Conservation (phyloP, 2,329 filamentous ascomycete species). For the Ophiostoma sp. region DNA sequence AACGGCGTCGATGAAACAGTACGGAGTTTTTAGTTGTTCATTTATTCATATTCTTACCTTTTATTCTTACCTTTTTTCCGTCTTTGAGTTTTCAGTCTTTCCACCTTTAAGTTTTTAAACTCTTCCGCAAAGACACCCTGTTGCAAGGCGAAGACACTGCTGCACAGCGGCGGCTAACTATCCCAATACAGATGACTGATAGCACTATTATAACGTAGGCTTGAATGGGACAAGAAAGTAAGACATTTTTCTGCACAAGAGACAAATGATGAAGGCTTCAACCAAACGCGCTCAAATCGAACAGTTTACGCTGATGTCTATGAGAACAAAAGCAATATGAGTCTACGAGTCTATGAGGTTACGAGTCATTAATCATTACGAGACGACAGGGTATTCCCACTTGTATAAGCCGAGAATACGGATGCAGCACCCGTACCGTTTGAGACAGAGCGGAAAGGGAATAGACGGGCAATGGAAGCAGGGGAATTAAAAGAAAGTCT, state of each 20-base stretch:
- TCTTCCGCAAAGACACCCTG: background rate
- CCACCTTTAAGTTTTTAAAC: background rate
- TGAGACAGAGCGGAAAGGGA: too few relatives aligned
- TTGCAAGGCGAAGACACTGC: background rate
- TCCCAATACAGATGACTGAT: background rate
- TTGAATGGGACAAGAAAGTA: background rate
- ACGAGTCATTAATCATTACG: background rate
- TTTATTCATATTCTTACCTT: too few relatives aligned
- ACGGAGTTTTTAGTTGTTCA: too few relatives aligned
- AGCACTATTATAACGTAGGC: background rate
- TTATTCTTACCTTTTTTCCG: too few relatives aligned
- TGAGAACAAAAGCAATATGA: slow-evolving; percentile 3
- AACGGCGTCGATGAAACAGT: too few relatives aligned
- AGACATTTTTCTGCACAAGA: background rate
- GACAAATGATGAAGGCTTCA: background rate
- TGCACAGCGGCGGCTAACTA: background rate
- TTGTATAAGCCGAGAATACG: background rate
- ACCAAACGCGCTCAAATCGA: too few relatives aligned
- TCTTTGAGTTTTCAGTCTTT: too few relatives aligned
- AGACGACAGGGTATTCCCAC: too few relatives aligned
- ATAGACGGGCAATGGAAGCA: too few relatives aligned
- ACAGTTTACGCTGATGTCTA: background rate
- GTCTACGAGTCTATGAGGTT: background rate
- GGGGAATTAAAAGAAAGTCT: background rate
- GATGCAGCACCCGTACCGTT: too few relatives aligned